These are phyloP conservation scores for Metschnikowia anglica DNA, from an alignment of 805 yeast species.

Conservation along the genomic window DNA sequence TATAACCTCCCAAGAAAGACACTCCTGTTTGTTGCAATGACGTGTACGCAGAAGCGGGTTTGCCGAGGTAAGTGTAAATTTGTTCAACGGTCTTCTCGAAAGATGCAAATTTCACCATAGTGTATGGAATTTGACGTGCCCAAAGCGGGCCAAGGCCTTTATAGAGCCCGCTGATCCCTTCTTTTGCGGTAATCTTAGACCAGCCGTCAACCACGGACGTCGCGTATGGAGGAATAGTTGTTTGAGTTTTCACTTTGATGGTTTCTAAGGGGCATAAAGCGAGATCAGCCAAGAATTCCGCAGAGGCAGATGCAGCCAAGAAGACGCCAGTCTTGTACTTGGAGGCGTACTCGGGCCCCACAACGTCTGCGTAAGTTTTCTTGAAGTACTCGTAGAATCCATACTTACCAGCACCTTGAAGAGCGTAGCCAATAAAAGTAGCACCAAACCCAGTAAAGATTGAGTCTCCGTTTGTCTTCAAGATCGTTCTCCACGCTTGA, in stretches of 20 bases:
- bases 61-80: slow-evolving; percentile 73
- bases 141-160: slow-evolving; percentile 90
- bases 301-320: slow-evolving; percentile 85
- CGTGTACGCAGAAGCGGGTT: slow-evolving; percentile 68
- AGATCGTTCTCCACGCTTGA: slow-evolving; percentile 78
- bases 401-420: slow-evolving; percentile 97
- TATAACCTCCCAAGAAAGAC: slow-evolving; percentile 91
- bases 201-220: slow-evolving; percentile 62
- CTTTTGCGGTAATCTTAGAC: slow-evolving; percentile 60
- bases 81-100: slow-evolving; percentile 87
- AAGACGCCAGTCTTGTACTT: slow-evolving; percentile 72
- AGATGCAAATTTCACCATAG: slow-evolving; percentile 95
- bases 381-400: slow-evolving; percentile 94
- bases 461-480: slow-evolving; percentile 75
- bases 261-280: slow-evolving; percentile 93
- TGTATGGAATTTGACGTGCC: slow-evolving; percentile 97
- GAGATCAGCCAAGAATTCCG: slow-evolving; percentile 90
- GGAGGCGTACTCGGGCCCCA: slow-evolving; percentile 61
- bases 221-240: slow-evolving; percentile 86
- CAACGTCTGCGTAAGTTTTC: slow-evolving; percentile 63
- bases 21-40: slow-evolving; percentile 86
- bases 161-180: slow-evolving; percentile 75
- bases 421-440: slow-evolving; percentile 86
- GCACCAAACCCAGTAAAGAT: slow-evolving; percentile 90
- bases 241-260: slow-evolving; percentile 90